These are phyloP conservation scores for Pichia rugopelliculosa DNA, from an alignment of 805 yeast genomes.

Conservation along the genomic window DNA sequence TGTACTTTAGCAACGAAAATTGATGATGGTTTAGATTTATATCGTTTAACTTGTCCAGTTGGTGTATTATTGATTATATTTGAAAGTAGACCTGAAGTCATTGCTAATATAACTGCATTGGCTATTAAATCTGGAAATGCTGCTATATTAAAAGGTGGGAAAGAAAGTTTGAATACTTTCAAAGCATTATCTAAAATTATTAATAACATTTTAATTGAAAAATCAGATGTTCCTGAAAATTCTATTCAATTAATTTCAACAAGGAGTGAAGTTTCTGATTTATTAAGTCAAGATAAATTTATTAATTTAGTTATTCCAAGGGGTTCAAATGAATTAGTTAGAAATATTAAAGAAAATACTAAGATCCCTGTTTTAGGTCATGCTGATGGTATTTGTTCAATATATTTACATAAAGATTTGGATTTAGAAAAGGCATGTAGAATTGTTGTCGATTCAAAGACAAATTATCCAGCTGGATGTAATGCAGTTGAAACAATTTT, in stretches of 20 bases:
- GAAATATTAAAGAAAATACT: conserved; percentile 76
- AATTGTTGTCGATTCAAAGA: conserved; percentile 79
- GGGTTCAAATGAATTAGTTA: conserved; percentile 91
- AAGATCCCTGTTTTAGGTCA: conserved; percentile 97
- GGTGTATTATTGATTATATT: conserved; percentile 90
- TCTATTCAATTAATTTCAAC: conserved; percentile 85
- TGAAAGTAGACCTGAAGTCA: conserved; percentile 96
- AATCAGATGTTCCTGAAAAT: conserved; percentile 68
- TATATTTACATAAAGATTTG: conserved; percentile 72
- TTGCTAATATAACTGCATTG: conserved; percentile 92
- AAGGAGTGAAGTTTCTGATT: conserved; percentile 82
- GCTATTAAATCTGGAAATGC: conserved; percentile 96
- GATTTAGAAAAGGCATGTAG: conserved; percentile 70
- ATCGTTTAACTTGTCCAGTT: conserved; percentile 85
- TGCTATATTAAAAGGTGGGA: conserved; percentile 96
- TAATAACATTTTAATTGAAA: conserved; percentile 42
- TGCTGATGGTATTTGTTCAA: conserved; percentile 95
- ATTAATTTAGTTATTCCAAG: conserved; percentile 96
- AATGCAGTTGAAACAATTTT: conserved; percentile 89
- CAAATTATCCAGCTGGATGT: conserved; percentile 98
- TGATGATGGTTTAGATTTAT: conserved; percentile 82
- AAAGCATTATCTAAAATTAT: conserved; percentile 71
- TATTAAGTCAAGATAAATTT: conserved; percentile 76
- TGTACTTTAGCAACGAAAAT: conserved; percentile 73
- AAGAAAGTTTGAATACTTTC: conserved; percentile 83